Percentiles rank a stretch among this genome's conserved stretches.
These are phyloP conservation scores for Dothiorella sarmentorum DNA, from an alignment of 2,329 filamentous ascomycete species.

Conservation along the genomic window DNA sequence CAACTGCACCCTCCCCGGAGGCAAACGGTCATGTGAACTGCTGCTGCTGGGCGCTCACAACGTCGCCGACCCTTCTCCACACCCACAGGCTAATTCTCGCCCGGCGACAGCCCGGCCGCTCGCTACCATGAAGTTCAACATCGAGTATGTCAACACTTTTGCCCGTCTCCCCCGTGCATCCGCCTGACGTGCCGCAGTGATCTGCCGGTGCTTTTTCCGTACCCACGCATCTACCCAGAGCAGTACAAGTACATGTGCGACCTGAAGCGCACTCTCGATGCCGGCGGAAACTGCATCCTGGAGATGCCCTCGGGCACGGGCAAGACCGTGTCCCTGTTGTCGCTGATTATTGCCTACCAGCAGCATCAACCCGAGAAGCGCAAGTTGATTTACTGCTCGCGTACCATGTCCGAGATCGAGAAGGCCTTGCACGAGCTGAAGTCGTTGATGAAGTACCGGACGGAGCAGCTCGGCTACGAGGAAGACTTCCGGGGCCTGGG, in stretches of 20 bases:
- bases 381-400: conserved; percentile 98
- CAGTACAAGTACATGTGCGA: conserved; percentile 71
- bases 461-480: conserved; percentile 80
- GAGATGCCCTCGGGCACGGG: conserved; percentile 99
- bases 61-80: background rate
- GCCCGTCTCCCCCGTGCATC: background rate
- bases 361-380: conserved; percentile 88
- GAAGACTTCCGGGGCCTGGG: conserved; percentile 94
- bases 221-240: conserved; percentile 67
- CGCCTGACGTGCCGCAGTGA: conserved; percentile 45
- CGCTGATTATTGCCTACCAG: conserved; percentile 95
- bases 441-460: conserved; percentile 89
- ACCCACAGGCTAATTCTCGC: background rate
- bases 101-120: background rate
- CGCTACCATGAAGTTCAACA: conserved; percentile 70
- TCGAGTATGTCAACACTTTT: conserved; percentile 54
- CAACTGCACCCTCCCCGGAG: background rate
- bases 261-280: conserved; percentile 86
- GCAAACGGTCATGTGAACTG: conserved; percentile 15
- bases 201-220: conserved; percentile 69
- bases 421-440: conserved; percentile 92
- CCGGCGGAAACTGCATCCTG: conserved; percentile 88
- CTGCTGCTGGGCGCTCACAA: conserved; percentile 14
- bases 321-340: conserved; percentile 93
- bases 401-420: conserved; percentile 99